A percentile compares a stretch with the other conserved stretches of the same genome.
Evolutionary conservation across 305 asterid genomes (phyloP).

Genomic region (Withania somnifera): DNA sequence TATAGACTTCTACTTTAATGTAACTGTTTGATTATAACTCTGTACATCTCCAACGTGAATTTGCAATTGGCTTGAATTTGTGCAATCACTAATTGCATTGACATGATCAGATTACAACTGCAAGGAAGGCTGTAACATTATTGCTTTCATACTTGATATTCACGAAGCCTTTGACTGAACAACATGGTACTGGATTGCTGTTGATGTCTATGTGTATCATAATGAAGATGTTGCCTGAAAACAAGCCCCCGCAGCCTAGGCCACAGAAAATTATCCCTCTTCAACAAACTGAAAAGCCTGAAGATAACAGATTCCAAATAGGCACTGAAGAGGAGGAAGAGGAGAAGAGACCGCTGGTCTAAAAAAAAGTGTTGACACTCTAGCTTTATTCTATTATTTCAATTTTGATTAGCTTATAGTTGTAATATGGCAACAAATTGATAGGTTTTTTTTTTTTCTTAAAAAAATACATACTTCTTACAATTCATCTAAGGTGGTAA

Average conservation of each 20-base stretch:
- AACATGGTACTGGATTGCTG: slow-evolving; percentile 56
- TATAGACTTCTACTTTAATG: neutral
- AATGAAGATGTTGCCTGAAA: slow-evolving; percentile 63
- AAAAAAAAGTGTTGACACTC: neutral
- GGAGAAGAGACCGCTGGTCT: slow-evolving; percentile 50
- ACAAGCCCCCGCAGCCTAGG: slow-evolving; percentile 24
- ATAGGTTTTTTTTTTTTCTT: neutral
- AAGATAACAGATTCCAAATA: slow-evolving; percentile 20
- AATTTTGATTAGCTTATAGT: neutral
- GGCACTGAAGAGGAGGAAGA: slow-evolving; percentile 48
- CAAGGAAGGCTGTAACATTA: slow-evolving; percentile 66
- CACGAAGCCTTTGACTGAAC: slow-evolving; percentile 66
- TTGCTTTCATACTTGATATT: slow-evolving; percentile 57
- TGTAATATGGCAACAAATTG: neutral
- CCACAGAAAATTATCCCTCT: neutral
- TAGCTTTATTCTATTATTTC: neutral
- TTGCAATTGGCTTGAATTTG: neutral
- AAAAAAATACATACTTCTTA: neutral
- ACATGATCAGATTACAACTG: slow-evolving; percentile 46
- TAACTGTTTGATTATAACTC: neutral
- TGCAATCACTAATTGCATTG: neutral
- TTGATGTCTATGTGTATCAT: slow-evolving; percentile 62
- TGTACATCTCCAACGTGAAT: neutral
- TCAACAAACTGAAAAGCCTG: neutral
- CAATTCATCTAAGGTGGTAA: neutral